phyloP scores from a whole-genome alignment of 1,139 yeast species.

The Hansenula lynferdii region DNA sequence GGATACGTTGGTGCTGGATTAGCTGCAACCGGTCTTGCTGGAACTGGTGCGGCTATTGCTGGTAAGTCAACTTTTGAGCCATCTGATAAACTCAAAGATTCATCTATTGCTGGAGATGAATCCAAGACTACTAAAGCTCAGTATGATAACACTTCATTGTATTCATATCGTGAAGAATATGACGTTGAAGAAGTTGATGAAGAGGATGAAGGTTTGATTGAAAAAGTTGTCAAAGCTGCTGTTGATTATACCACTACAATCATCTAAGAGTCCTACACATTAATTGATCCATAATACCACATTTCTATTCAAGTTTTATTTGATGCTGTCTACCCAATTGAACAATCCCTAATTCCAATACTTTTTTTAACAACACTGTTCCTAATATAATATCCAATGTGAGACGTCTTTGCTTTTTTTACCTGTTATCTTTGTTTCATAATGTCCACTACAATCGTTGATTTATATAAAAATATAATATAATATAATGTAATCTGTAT shows the following conservation, averaged over 20 bases:
- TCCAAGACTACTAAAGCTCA: background rate
- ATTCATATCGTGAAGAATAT: conserved; percentile 1
- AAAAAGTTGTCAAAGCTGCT: background rate
- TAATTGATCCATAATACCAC: too few species aligned
- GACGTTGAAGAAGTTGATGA: conserved; percentile 1
- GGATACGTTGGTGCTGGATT: background rate
- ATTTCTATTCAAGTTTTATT: too few species aligned
- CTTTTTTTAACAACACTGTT: too few species aligned
- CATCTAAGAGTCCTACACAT: background rate
- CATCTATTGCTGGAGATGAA: background rate
- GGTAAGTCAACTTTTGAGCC: background rate
- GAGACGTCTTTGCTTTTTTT: too few species aligned
- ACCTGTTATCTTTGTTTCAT: too few species aligned
- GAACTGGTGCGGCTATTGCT: background rate
- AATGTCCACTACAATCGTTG: too few species aligned
- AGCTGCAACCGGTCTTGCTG: conserved; percentile 1
- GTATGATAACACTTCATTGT: background rate
- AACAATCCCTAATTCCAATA: too few species aligned
- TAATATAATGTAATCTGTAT: background rate
- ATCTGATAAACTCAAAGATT: background rate
- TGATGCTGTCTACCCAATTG: too few species aligned
- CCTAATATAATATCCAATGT: too few species aligned
- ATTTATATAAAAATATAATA: too few species aligned
- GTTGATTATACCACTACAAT: background rate
- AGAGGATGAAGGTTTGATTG: background rate